Evolutionary conservation across 108 stramenopile species (phyloP), one percentile per base, ranked within the genome.

Genomic region (Cylindrotheca closterium): DNA sequence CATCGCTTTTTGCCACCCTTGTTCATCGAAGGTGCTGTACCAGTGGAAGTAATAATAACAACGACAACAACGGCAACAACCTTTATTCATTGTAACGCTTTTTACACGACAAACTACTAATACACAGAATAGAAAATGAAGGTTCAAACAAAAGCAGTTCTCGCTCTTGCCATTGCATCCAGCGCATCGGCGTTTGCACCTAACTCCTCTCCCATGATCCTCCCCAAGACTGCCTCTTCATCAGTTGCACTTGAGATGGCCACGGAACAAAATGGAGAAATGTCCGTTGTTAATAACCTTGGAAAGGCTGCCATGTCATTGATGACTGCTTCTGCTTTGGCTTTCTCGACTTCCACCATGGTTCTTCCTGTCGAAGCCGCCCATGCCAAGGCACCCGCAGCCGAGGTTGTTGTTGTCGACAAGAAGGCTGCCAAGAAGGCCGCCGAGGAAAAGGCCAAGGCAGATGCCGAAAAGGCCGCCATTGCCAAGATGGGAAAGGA

Each of bases 301-400:
- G 2, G 33, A 1, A 70, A 60, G 18, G 60, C 68, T 49, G 59
- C 59, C 26, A 26, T 59, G 48, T 70, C 68, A 19, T 48, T 70
- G 8, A 4, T 70, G 18, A 42, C 60, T 1, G 68, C 68, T 2
- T 70, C 68, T 0, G 68, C 58, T 8, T 33, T 70, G 26, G 68
- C 68, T 8, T 30, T 70, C 4, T 60, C 59, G 4, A 51, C 68
- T 5, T 29, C 51, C 5, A 48, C 22, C 10, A 30, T 30, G 5
- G 33, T 59, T 0, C 30, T 48, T 15, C 51, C 68, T 7, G 60
- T 59, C 3, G 34, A 3, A 10, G 47, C 57, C 2, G 49, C 58
- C 22, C 51, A 29, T 0, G 51, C 51, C n/a, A 53, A 25, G 0
- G 32, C 63, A 12, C 24, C 51, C 32, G 29, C 51, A 15, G 29